phyloP scores from a whole-genome alignment of 2,329 filamentous ascomycete genomes.

The Penicillium hesseltinei region DNA sequence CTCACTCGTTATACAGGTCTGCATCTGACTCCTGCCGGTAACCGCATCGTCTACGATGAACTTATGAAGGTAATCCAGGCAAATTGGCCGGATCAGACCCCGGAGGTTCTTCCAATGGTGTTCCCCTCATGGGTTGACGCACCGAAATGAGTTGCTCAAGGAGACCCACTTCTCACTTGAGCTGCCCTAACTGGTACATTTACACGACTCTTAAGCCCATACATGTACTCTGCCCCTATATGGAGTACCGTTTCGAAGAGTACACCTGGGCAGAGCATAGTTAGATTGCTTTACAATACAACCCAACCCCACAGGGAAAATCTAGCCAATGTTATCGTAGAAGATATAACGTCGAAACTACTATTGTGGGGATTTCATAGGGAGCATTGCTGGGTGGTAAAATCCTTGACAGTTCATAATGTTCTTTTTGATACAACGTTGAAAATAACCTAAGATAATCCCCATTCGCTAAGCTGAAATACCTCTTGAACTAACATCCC shows the following conservation, averaged over 20 bases:
- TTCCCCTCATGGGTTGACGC: constrained; percentile 54
- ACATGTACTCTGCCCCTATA: too few species aligned
- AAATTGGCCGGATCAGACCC: constrained; percentile 56
- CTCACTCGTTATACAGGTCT: constrained; percentile 44
- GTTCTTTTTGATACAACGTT: neutral
- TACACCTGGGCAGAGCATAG: neutral
- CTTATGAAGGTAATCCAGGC: constrained; percentile 52
- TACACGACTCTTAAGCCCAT: neutral
- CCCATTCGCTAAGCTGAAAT: constrained; percentile 4
- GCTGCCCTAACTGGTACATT: neutral
- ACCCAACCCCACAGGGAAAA: too few species aligned
- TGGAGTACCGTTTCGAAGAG: neutral
- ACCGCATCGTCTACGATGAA: constrained; percentile 55
- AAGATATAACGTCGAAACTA: neutral
- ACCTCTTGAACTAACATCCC: neutral
- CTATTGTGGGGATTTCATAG: too few species aligned
- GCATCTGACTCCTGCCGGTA: constrained; percentile 58
- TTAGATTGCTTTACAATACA: neutral
- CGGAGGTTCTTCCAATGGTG: constrained; percentile 52
- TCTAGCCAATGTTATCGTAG: neutral
- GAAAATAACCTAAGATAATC: neutral
- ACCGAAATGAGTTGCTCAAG: constrained; percentile 30
- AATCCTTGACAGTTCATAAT: neutral
- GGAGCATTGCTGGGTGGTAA: neutral
- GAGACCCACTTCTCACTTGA: neutral